Base-by-base conservation (phyloP, 2,329 filamentous ascomycete genomes). In the Hypoxylon sp. region DNA sequence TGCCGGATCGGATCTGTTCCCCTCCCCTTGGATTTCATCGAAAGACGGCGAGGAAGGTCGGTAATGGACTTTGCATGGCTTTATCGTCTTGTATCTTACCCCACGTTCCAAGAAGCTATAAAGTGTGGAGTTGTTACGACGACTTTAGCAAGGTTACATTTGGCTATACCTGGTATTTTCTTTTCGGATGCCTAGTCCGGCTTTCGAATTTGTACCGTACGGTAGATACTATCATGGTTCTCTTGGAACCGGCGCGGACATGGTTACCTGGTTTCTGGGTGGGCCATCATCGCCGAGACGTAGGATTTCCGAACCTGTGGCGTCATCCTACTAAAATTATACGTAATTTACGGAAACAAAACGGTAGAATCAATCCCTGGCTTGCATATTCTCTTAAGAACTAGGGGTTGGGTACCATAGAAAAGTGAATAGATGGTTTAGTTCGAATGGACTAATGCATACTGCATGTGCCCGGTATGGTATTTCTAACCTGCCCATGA, bases 231-330 rank as follows among this genome's bases (percentile, higher is more conserved):
- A 50, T 17, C 31, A 39, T 47, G 5, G 6, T 42, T 47, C 29
- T 29, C 19, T 31, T 56, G 42, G 29, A 17, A 52, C 47, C 47
- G 31, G 39, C 26, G 37, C n/a, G 47, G 39, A 48, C 58, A 62
- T 54, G 50, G 58, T 14, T 62, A 62, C 58, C 58, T 62, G 58
- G 58, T 54, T 48, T 22, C 58, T 54, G 58, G 58, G 58, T 62
- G 58, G 58, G 31, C 42, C 58, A 13, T 19, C 29, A 59, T 51
- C 46, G 50, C 47, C 26, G 31, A 56, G 37, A 35, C 17, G 39
- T 47, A 47, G 46, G 54, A 56, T 56, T 56, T 29, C 44, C 39
- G 39, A 44, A 29, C 33, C 54, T 44, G 26, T 56, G 46, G 54
- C 56, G 46, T 44, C 48, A 51, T 48, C 17, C n/a, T 29, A 14